Evolutionary conservation across 176 grass and related monocot genomes (phyloP).

Genomic region (Eremochloa ophiuroides): DNA sequence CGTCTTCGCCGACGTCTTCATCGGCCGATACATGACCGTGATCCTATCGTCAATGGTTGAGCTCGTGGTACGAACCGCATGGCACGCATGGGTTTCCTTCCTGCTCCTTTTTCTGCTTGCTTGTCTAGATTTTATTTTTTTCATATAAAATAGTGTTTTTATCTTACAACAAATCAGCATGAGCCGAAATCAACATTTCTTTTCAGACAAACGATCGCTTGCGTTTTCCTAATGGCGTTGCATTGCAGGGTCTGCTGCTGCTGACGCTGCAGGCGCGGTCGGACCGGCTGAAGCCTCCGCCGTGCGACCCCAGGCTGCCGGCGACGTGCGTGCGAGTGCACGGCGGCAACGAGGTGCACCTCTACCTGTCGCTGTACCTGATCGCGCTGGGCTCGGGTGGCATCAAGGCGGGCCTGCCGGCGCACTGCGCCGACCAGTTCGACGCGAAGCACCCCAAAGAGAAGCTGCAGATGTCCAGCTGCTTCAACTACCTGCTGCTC

Average conservation of each 20-base stretch:
- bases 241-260: slow-evolving; percentile 62
- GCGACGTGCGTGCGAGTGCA: slow-evolving; percentile 23
- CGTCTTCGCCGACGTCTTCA: slow-evolving; percentile 57
- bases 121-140: no score
- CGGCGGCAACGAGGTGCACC: slow-evolving; percentile 27
- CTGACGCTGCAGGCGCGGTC: slow-evolving; percentile 62
- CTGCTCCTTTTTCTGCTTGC: no score
- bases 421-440: slow-evolving; percentile 80
- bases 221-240: no score
- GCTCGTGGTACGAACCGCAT: slow-evolving; percentile 24
- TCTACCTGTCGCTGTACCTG: slow-evolving; percentile 54
- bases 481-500: slow-evolving; percentile 91
- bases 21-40: slow-evolving; percentile 53
- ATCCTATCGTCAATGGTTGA: slow-evolving; percentile 45
- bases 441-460: slow-evolving; percentile 52
- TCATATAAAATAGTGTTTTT: no score
- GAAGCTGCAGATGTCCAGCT: slow-evolving; percentile 53
- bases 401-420: slow-evolving; percentile 57
- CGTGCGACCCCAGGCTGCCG: background rate
- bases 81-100: no score
- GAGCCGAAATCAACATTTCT: no score
- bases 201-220: no score
- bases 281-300: slow-evolving; percentile 24
- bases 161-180: no score
- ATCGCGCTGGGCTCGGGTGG: slow-evolving; percentile 63